phyloP scores from a whole-genome alignment of 148 eudicot genomes.

The Rhododendron molle region DNA sequence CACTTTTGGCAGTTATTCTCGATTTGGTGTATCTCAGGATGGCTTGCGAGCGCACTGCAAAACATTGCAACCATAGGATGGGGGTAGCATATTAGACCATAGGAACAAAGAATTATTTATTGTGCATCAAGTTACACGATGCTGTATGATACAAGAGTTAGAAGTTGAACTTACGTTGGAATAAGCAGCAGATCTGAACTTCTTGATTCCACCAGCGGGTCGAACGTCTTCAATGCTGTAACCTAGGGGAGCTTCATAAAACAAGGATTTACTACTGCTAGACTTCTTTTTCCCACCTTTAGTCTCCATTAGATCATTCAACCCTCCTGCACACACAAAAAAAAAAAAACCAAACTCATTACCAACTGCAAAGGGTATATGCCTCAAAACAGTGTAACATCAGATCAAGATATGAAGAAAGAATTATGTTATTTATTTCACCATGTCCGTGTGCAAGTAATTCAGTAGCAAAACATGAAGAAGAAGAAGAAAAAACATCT shows the following conservation, averaged over 20 bases:
- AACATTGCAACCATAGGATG: neutral
- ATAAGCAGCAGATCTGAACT: slow-evolving; percentile 91
- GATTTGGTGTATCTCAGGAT: slow-evolving; percentile 42
- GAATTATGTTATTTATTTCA: neutral
- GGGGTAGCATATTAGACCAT: neutral
- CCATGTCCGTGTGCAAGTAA: neutral
- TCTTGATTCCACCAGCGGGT: slow-evolving; percentile 82
- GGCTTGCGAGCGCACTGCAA: slow-evolving; percentile 65
- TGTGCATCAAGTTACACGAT: neutral
- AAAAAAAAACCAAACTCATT: neutral
- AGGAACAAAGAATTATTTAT: neutral
- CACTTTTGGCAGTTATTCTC: slow-evolving; percentile 11
- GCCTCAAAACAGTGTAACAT: neutral
- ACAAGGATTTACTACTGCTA: slow-evolving; percentile 58
- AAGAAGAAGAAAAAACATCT: neutral
- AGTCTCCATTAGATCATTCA: slow-evolving; percentile 77
- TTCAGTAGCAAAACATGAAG: neutral
- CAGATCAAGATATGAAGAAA: neutral
- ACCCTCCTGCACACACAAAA: slow-evolving; percentile 14
- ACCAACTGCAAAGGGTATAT: neutral
- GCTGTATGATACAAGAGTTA: neutral
- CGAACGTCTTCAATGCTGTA: slow-evolving; percentile 93
- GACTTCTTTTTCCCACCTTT: slow-evolving; percentile 73
- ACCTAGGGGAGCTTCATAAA: slow-evolving; percentile 86
- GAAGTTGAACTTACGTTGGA: slow-evolving; percentile 58